A percentile compares a stretch with the other conserved stretches of the same genome.
phyloP scores from a whole-genome alignment of 495 filamentous ascomycete species.

The Podospora sp. region DNA sequence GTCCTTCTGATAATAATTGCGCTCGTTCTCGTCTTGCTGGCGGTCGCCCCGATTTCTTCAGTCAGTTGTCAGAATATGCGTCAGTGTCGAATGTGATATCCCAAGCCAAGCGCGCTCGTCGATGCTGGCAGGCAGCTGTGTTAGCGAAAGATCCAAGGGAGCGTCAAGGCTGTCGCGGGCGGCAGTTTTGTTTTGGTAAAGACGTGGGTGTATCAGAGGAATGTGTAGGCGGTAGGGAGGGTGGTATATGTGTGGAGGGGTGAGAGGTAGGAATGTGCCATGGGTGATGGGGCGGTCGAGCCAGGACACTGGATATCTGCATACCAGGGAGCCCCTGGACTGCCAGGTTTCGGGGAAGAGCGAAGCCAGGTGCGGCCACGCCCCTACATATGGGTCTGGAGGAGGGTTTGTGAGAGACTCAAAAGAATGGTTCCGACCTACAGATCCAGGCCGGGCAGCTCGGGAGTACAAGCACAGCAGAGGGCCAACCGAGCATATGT shows the following conservation, averaged over 20 bases:
- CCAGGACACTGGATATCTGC: constrained; percentile 36
- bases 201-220: constrained; percentile 25
- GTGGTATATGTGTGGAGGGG: constrained; percentile 18
- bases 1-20: neutral
- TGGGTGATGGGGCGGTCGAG: constrained; percentile 16
- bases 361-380: constrained; percentile 23
- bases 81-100: neutral
- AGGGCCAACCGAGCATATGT: neutral
- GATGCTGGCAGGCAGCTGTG: neutral
- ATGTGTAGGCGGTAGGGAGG: constrained; percentile 30
- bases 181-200: constrained; percentile 28
- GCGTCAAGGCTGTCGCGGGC: constrained; percentile 4
- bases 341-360: constrained; percentile 33
- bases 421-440: neutral
- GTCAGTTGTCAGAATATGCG: neutral
- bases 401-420: neutral
- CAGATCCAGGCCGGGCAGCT: neutral
- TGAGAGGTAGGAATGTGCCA: constrained; percentile 30
- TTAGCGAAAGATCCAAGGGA: constrained; percentile 19
- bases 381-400: constrained; percentile 7
- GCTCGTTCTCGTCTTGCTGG: neutral
- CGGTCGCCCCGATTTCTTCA: neutral
- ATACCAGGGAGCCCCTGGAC: constrained; percentile 38
- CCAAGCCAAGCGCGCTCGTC: neutral
- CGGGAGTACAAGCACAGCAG: neutral